A percentile compares a stretch with the other conserved stretches of the same genome.
Evolutionary conservation across 164 flowering plant species (phyloP).

Genomic region (Magnolia sinica): DNA sequence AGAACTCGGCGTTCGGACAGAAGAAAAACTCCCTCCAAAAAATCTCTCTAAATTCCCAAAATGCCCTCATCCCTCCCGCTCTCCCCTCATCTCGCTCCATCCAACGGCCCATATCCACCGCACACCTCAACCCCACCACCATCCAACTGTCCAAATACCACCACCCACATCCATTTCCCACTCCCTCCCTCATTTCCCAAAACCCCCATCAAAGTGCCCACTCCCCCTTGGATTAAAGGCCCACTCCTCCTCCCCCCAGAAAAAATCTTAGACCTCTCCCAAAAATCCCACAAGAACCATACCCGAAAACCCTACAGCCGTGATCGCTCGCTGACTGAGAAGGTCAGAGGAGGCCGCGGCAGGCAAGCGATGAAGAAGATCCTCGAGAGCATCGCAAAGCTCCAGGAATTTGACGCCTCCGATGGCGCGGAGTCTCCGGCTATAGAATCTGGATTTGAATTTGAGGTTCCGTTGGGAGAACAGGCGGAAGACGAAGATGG

Average conservation of each 20-base stretch:
- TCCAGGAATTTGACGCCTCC: constrained; percentile 12
- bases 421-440: background rate
- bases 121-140: background rate
- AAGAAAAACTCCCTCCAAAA: background rate
- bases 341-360: constrained; percentile 57
- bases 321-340: constrained; percentile 40
- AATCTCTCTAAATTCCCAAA: background rate
- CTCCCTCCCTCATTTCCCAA: background rate
- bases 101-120: constrained; percentile 3
- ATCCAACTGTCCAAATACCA: background rate
- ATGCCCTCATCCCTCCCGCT: background rate
- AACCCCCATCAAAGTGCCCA: constrained; percentile 52
- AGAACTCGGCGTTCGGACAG: too few species aligned
- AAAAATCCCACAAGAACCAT: constrained; percentile 12
- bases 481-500: constrained; percentile 17
- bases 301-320: background rate
- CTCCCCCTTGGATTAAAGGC: constrained; percentile 82
- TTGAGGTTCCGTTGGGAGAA: constrained; percentile 25
- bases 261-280: constrained; percentile 41
- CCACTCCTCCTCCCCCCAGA: constrained; percentile 55
- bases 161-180: background rate
- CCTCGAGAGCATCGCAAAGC: constrained; percentile 46
- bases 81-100: background rate
- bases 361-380: constrained; percentile 52
- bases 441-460: constrained; percentile 20